phyloP scores from a whole-genome alignment of 2,329 filamentous ascomycete species.

The Colletotrichum chlorophyti region DNA sequence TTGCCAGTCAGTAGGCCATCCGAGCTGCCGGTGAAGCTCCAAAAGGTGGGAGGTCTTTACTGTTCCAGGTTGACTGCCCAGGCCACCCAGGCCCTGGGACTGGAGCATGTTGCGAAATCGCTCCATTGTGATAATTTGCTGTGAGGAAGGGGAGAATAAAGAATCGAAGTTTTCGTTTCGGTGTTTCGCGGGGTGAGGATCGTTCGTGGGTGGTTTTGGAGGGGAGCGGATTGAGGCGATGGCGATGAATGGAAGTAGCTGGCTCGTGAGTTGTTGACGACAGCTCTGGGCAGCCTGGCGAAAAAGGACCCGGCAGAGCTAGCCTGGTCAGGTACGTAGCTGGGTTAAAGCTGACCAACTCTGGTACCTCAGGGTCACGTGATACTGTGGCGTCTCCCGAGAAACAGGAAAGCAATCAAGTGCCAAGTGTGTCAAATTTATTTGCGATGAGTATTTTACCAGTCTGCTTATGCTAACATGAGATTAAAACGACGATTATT shows the following conservation, averaged over 20 bases:
- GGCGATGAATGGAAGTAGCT: slow-evolving; percentile 27
- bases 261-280: slow-evolving; percentile 35
- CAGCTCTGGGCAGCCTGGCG: slow-evolving; percentile 40
- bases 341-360: slow-evolving; percentile 5
- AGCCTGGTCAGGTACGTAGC: slow-evolving; percentile 29
- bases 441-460: too few relatives aligned
- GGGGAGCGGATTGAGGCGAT: slow-evolving; percentile 19
- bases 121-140: slow-evolving; percentile 69
- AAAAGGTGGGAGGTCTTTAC: slow-evolving; percentile 51
- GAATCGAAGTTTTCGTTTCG: neutral
- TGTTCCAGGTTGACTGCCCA: slow-evolving; percentile 65
- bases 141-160: neutral
- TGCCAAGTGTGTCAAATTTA: too few relatives aligned
- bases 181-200: neutral
- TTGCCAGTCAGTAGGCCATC: neutral
- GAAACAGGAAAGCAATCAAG: too few relatives aligned
- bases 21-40: slow-evolving; percentile 13
- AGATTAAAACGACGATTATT: too few relatives aligned
- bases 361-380: too few relatives aligned
- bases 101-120: slow-evolving; percentile 89
- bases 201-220: neutral
- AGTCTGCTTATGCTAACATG: too few relatives aligned
- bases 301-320: slow-evolving; percentile 30
- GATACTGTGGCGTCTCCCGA: neutral
- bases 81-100: slow-evolving; percentile 72